Evolutionary conservation across 2,329 filamentous ascomycete genomes (phyloP), one percentile per base, ranked within the genome.

Genomic region (Botrytis medusae): DNA sequence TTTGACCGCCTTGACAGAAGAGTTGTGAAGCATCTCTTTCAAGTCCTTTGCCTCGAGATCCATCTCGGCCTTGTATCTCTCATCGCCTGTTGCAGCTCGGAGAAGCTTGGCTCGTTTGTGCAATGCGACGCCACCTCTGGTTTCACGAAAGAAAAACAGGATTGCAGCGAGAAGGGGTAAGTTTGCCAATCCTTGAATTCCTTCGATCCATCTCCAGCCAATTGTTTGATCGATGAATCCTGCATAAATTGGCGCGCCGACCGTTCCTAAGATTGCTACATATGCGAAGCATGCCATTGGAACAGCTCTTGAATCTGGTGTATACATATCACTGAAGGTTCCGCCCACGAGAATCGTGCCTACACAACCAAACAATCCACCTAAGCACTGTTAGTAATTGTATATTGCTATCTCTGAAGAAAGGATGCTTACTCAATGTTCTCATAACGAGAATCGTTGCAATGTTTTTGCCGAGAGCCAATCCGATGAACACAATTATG

Each of bases 231-330:
- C 88, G 42, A 92, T 85, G 67, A 73, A 88, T 84, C 67, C 91
- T 82, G 1, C 87, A 1, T 91, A 88, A 74, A 97, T 89, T 46
- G 91, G 88, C 1, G 92, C 89, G 3, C 87, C 88, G 0, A 94
- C 84, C 0, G 93, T 96, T 0, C 93, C 95, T 3, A 91, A 86
- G 0, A 97, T 84, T 0, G 94, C 71, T 6, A 87, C 85, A 1
- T 91, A 93, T 20, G 91, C 91, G 81, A 97, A 97, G 0, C 97
- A 82, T 0, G 93, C 91, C 95, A 98, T 97, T 0, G 94, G 93
- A 0, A 91, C 92, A 77, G 97, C 97, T 62, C 95, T 87, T 61
- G 92, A 89, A 74, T 92, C 85, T 22, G 92, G 89, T 51, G 90
- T 88, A 83, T 94, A 97, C 74, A 97, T 89, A 79, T 97, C 94